phyloP scores from a whole-genome alignment of 768 basidiomycete genomes.

The Tricholomella constricta region DNA sequence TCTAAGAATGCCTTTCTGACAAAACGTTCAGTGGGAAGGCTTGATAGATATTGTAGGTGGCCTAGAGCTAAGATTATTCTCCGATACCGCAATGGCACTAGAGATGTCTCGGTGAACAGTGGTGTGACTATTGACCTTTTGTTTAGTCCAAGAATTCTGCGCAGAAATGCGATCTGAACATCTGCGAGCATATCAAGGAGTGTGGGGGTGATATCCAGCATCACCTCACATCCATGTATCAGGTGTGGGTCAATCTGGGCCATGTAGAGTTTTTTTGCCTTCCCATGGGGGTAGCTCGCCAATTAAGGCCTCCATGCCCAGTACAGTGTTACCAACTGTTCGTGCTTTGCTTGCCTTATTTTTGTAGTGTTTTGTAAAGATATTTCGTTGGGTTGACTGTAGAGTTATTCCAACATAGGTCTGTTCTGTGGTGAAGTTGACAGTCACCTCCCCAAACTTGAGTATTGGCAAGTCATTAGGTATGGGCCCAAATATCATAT shows the following conservation, averaged over 20 bases:
- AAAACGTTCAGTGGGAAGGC: too few relatives aligned
- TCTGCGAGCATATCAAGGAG: not conserved
- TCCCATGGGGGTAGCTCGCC: not conserved
- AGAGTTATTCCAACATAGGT: conserved; percentile 13
- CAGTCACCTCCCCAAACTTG: not conserved
- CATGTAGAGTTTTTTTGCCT: not conserved
- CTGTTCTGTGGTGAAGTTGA: not conserved
- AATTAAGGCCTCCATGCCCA: too few relatives aligned
- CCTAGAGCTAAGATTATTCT: too few relatives aligned
- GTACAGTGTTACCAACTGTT: too few relatives aligned
- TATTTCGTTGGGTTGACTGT: conserved; percentile 1
- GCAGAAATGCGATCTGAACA: not conserved
- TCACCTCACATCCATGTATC: not conserved
- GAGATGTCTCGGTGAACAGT: not conserved
- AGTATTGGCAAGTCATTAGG: not conserved
- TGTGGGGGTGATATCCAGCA: not conserved
- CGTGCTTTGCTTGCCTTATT: conserved; percentile 12
- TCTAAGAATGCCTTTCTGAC: too few relatives aligned
- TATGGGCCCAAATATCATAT: conserved; percentile 21
- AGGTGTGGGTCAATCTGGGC: too few relatives aligned
- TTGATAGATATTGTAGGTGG: too few relatives aligned
- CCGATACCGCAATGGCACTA: too few relatives aligned
- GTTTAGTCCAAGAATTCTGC: too few relatives aligned
- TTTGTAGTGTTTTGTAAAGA: conserved; percentile 12
- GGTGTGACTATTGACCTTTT: too few relatives aligned